Conservation (phyloP, 768 basidiomycete species). For the Pleurotus sapidus region DNA sequence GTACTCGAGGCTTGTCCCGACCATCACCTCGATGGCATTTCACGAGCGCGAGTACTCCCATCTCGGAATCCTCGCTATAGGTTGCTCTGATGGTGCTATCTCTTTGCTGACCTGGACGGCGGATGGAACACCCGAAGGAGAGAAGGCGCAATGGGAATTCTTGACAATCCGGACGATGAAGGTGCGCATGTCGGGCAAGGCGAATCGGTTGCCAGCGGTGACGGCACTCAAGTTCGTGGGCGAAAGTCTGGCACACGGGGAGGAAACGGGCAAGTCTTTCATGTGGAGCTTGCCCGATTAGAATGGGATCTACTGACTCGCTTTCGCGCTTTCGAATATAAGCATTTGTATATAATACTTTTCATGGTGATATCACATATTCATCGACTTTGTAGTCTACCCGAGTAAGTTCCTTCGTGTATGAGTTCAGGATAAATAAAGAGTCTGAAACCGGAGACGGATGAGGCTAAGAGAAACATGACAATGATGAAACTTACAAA, state of each 20-base stretch:
- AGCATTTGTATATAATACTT: not conserved
- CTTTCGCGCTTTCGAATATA: constrained; percentile 1
- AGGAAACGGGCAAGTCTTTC: constrained; percentile 57
- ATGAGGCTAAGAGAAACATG: not conserved
- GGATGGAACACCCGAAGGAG: constrained; percentile 64
- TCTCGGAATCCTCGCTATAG: constrained; percentile 77
- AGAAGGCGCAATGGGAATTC: constrained; percentile 76
- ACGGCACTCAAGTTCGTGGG: constrained; percentile 82
- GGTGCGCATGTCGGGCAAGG: constrained; percentile 26
- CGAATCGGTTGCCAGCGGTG: constrained; percentile 46
- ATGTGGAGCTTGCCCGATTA: constrained; percentile 57
- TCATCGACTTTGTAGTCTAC: not conserved
- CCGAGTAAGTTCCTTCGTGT: constrained; percentile 2
- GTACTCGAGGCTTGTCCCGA: constrained; percentile 42
- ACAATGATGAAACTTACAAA: not conserved
- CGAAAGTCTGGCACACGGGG: constrained; percentile 63
- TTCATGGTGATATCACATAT: constrained; percentile 7
- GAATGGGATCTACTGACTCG: constrained; percentile 1
- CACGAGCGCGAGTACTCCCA: constrained; percentile 86
- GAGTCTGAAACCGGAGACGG: not conserved
- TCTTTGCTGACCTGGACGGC: constrained; percentile 84
- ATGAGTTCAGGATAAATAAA: not conserved
- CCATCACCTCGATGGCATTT: constrained; percentile 78
- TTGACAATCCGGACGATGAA: constrained; percentile 66
- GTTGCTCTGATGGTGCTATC: constrained; percentile 72